Conservation (phyloP, 148 eudicot genomes). For the Silene conica region DNA sequence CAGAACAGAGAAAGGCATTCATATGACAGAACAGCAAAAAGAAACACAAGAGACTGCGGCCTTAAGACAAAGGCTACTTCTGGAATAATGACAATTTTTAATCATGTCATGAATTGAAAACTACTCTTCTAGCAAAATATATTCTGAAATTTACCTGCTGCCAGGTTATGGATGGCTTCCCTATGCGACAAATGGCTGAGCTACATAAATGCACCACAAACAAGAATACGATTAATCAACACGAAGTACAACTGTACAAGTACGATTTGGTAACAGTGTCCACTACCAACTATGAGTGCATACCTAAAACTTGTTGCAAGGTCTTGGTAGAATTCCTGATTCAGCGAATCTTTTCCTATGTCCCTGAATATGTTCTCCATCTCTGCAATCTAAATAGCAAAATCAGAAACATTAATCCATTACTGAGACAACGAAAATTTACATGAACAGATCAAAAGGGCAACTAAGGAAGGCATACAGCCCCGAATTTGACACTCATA, state of each 20-base stretch:
- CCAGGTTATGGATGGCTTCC: slow-evolving; percentile 47
- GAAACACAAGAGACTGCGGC: too few species aligned
- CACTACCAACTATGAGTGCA: neutral
- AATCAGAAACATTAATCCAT: neutral
- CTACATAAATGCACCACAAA: slow-evolving; percentile 36
- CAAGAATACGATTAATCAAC: slow-evolving; percentile 3
- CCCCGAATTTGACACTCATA: neutral
- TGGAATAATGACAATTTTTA: too few species aligned
- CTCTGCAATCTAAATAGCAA: slow-evolving; percentile 43
- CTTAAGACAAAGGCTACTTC: neutral
- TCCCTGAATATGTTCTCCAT: slow-evolving; percentile 63
- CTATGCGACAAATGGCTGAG: slow-evolving; percentile 46
- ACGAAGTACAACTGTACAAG: neutral
- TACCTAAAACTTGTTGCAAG: slow-evolving; percentile 76
- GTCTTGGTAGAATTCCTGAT: slow-evolving; percentile 62
- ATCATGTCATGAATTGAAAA: too few species aligned
- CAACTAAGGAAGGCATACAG: neutral
- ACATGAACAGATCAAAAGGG: neutral
- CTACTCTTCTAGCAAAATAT: slow-evolving; percentile 1
- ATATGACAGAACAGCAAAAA: neutral
- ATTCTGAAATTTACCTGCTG: slow-evolving; percentile 45
- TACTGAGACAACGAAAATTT: too few species aligned
- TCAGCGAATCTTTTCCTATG: slow-evolving; percentile 41
- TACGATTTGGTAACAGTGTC: neutral
- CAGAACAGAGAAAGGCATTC: slow-evolving; percentile 6